A percentile compares a stretch with the other conserved stretches of the same genome.
Evolutionary conservation across 495 filamentous ascomycete species (phyloP).

Genomic region (Penicillium angulare): DNA sequence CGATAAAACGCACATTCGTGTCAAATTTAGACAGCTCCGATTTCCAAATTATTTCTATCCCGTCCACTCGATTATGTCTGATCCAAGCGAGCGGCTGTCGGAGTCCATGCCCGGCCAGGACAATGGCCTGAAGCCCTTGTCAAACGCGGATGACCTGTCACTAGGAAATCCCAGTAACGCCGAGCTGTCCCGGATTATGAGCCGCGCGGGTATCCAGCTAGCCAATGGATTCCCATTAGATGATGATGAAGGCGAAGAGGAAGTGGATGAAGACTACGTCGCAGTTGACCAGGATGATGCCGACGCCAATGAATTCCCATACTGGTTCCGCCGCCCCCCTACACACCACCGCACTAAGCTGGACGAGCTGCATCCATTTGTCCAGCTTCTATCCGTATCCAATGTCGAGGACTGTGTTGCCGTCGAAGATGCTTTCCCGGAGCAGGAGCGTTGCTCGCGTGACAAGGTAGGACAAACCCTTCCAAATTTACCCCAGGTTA

Average conservation of each 20-base stretch:
- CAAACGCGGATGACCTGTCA: conserved; percentile 33
- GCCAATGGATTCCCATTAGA: conserved; percentile 39
- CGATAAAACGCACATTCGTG: not conserved
- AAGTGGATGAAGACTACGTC: conserved; percentile 44
- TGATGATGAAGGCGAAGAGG: conserved; percentile 39
- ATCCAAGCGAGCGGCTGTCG: conserved; percentile 27
- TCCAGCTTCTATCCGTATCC: conserved; percentile 65
- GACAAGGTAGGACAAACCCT: conserved; percentile 67
- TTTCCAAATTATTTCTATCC: not conserved
- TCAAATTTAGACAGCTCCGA: conserved; percentile 1
- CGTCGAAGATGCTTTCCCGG: conserved; percentile 75
- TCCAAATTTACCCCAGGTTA: too few relatives aligned
- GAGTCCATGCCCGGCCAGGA: conserved; percentile 28
- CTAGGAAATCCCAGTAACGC: conserved; percentile 27
- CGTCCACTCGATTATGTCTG: conserved; percentile 18
- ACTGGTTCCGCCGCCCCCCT: conserved; percentile 44
- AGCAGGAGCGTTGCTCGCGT: conserved; percentile 66
- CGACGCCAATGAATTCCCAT: conserved; percentile 39
- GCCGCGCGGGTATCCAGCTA: conserved; percentile 30
- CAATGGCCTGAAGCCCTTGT: conserved; percentile 32
- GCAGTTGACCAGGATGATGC: conserved; percentile 44
- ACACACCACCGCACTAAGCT: conserved; percentile 41
- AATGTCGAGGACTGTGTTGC: conserved; percentile 75
- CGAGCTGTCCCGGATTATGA: conserved; percentile 35
- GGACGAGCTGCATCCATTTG: conserved; percentile 63